Conservation (phyloP, 176 grass and related monocot species). For the Phragmites australis region DNA sequence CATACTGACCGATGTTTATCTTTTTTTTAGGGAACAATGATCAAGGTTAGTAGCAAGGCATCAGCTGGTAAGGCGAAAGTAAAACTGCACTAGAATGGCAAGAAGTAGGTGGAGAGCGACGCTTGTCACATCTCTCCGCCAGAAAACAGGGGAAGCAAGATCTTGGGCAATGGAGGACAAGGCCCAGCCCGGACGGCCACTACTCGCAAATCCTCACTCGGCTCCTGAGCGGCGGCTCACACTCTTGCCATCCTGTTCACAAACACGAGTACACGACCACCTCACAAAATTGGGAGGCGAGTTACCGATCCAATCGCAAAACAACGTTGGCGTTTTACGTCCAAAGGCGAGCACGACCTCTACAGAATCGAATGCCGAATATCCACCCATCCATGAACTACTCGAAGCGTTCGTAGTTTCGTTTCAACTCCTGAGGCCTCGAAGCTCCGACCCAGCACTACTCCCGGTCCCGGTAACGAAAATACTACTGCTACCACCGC, state of each 20-base stretch:
- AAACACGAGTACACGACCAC: background rate
- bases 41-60: too few relatives aligned
- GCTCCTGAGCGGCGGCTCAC: too few relatives aligned
- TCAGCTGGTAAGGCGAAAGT: background rate
- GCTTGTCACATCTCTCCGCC: background rate
- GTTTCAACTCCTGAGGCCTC: background rate
- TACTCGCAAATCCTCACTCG: background rate
- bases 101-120: background rate
- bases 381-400: conserved; percentile 17
- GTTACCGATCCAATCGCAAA: background rate
- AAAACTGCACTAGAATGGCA: background rate
- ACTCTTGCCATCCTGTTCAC: background rate
- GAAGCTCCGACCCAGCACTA: background rate
- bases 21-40: too few relatives aligned
- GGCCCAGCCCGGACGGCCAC: background rate
- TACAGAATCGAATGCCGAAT: conserved; percentile 26
- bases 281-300: background rate
- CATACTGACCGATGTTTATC: too few relatives aligned
- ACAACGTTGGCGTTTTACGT: background rate
- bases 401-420: background rate
- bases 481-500: too few relatives aligned
- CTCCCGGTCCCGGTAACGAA: background rate
- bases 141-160: too few relatives aligned
- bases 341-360: too few relatives aligned
- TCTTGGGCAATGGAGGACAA: too few relatives aligned